Conservation (phyloP, 352 stramenopile species). For the Phytopythium helicoides region DNA sequence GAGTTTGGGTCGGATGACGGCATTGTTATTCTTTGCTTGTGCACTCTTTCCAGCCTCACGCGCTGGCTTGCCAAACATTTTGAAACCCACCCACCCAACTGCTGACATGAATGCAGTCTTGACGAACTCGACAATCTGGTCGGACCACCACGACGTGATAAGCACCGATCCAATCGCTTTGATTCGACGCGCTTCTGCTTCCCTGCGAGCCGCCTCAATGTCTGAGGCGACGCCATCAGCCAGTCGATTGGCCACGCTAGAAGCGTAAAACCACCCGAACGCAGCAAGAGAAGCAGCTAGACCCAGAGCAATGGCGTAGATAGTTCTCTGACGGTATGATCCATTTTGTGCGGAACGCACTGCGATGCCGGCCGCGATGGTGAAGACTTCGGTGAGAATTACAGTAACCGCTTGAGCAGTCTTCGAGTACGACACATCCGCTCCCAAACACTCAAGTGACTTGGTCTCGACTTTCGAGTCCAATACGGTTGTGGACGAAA, state of each 20-base stretch:
- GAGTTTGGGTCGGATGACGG: no score
- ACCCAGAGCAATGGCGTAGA: not conserved
- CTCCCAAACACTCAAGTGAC: not conserved
- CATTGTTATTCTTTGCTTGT: no score
- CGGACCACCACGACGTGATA: constrained; percentile 3
- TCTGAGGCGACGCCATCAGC: not conserved
- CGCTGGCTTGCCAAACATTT: no score
- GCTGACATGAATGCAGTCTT: no score
- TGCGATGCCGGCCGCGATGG: constrained; percentile 3
- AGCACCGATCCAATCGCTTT: constrained; percentile 4
- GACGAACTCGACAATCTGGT: constrained; percentile 8
- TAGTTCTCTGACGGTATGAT: constrained; percentile 5
- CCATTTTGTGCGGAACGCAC: constrained; percentile 4
- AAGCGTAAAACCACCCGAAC: constrained; percentile 12
- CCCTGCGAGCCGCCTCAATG: no score
- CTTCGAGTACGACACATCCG: constrained; percentile 2
- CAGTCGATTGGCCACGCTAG: constrained; percentile 3
- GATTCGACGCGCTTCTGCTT: no score
- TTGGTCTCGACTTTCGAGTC: not conserved
- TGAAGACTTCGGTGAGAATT: constrained; percentile 7
- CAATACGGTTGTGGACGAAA: not conserved
- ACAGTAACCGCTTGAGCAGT: constrained; percentile 9
- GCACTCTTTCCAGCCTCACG: no score
- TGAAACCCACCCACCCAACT: no score
- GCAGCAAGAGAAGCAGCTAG: not conserved